Base-by-base conservation (phyloP, 352 stramenopile genomes). In the Globisporangium barbulae region DNA sequence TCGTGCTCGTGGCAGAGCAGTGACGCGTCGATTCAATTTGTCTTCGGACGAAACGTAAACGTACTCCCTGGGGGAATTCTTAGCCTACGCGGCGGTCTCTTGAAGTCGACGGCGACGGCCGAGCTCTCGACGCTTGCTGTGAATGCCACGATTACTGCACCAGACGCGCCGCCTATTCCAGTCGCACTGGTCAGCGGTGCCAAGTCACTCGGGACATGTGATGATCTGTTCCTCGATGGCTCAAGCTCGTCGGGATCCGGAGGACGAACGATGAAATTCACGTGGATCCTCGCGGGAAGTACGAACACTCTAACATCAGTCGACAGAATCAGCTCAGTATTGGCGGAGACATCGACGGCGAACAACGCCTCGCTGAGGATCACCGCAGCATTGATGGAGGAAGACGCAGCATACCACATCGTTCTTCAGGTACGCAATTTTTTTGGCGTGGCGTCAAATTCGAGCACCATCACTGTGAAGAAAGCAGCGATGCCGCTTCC, bases 151-250 rank as follows among this genome's bases (percentile, higher is more conserved):
- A 64, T 87, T 4, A 69, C 59, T 25, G 50, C 69, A 2, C 79
- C 81, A 0, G 75, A 82, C 31, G 72, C 76, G 0, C 59, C 82
- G 39, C 81, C 75, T 0, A 60, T 80, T 3, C 81, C 81, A 35
- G 35, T 78, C 15, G 74, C 74, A 13, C 42, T 76, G 33, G 69
- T 90, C 0, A 87, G 61, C 31, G 81, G 81, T 1, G 70, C 70
- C 13, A 73, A 64, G 6, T 88, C 77, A 1, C 65, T 90, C 5
- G 81, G 81, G 19, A 78, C 69, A 35, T 90, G 79, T 37, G 81
- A 90, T 28, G 72, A 86, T 63, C 58, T 89, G 9, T 79, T 79
- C 21, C 67, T 90, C 9, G 81, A 90, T 50, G 81, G 71, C 1
- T 85, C 77, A 0, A 65, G 66, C 19, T 88, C 81, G 0, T 78